These are phyloP conservation scores for Gastrolobium villosum DNA, from an alignment of 306 rosid genomes.

Conservation along the genomic window DNA sequence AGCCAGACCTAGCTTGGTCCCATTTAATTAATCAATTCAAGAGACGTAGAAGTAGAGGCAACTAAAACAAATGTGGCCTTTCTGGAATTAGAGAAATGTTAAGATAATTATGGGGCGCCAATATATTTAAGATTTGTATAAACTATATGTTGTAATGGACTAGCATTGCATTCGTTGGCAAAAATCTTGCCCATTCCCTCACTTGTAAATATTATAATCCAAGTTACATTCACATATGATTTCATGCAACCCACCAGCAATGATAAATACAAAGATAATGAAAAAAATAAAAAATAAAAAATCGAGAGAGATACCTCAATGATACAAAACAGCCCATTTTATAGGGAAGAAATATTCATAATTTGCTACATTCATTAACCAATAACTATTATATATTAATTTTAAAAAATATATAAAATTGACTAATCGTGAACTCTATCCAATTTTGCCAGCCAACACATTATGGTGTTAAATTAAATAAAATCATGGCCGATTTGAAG, in stretches of 20 bases:
- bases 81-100: neutral
- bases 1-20: conserved; percentile 42
- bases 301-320: neutral
- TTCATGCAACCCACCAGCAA: conserved; percentile 38
- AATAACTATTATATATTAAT: neutral
- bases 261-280: neutral
- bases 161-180: conserved; percentile 43
- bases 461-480: conserved; percentile 32
- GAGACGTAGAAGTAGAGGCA: conserved; percentile 38
- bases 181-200: conserved; percentile 53
- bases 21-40: conserved; percentile 39
- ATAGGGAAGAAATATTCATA: neutral
- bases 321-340: neutral
- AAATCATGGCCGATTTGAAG: neutral
- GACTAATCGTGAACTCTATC: conserved; percentile 8
- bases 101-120: neutral
- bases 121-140: conserved; percentile 3
- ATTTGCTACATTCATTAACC: neutral
- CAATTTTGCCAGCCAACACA: conserved; percentile 46
- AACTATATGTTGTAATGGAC: neutral
- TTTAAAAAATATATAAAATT: neutral
- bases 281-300: no score
- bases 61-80: conserved; percentile 8
- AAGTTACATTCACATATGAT: neutral
- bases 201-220: conserved; percentile 3